Evolutionary conservation across 805 yeast genomes (phyloP), one percentile per base, ranked within the genome.

Genomic region (Metschnikowia amazonensis): DNA sequence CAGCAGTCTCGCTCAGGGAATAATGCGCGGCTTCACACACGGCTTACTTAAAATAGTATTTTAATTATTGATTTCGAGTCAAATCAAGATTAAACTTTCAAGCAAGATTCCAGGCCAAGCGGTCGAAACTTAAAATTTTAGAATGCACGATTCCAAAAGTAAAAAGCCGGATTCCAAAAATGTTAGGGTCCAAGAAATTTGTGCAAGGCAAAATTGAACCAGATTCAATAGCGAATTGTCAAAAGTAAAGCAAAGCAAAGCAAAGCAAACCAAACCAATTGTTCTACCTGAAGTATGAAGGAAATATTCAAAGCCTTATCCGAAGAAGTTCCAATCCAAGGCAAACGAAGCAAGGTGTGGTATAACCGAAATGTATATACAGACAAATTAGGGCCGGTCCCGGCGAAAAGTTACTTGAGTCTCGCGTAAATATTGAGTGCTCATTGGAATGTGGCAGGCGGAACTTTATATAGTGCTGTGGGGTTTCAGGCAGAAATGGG

Each of bases 401-500:
- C 10, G 23, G 36, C 23, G 11, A 18, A 18, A 10, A n/a, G 18
- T 20, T n/a, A 13, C 16, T 34, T 20, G 17, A 34, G 21, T 14
- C 17, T 29, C 17, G 41, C 41, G 41, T 28, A 28, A 27, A 27
- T 37, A 28, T 37, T 28, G 28, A 16, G 38, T n/a, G 38, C 38
- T 35, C 28, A 37, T 28, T 20, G 41, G 36, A 20, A 25, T 13
- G 41, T 28, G 41, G 38, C 38, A 16, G 7, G 9, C 9, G 40
- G 32, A 37, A 29, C 41, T 37, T 37, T 37, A 37, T 37, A 37
- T 37, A 37, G 33, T 25, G 41, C 23, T 18, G 33, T 16, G 41
- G 28, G 34, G 43, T 40, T 40, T 40, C 43, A 40, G 30, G 32
- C 24, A 40, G 37, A 29, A 40, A 40, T 40, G 43, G 35, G 32